These are phyloP conservation scores for Lepidopterella palustris DNA, from an alignment of 495 filamentous ascomycete genomes.

Conservation along the genomic window DNA sequence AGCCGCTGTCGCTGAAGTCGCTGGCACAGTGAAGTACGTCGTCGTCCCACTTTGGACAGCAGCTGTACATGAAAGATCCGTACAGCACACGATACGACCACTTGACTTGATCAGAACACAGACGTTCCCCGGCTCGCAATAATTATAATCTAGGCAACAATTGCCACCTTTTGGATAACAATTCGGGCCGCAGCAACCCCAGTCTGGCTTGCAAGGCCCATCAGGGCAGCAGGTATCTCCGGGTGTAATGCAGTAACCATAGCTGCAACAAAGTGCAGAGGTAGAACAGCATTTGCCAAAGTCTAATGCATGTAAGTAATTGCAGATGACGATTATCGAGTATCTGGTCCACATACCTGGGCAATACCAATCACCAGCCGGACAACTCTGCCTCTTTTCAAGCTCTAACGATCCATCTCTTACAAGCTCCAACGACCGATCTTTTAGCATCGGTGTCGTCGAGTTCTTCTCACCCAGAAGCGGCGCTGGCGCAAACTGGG, in stretches of 20 bases:
- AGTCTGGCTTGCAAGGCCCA: constrained; percentile 23
- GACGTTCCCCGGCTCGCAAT: constrained; percentile 28
- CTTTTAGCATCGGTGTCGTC: constrained; percentile 6
- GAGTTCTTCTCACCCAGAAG: constrained; percentile 12
- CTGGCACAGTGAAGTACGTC: background rate
- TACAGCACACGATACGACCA: constrained; percentile 18
- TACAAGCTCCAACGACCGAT: constrained; percentile 11
- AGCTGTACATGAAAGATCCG: constrained; percentile 15
- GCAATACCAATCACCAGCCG: constrained; percentile 30
- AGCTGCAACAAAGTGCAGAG: constrained; percentile 24
- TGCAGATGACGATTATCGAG: background rate
- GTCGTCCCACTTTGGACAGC: constrained; percentile 17
- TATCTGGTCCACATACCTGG: constrained; percentile 14
- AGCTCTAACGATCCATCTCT: constrained; percentile 14
- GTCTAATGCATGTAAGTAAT: constrained; percentile 7
- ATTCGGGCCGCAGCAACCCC: constrained; percentile 26
- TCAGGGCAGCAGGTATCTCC: constrained; percentile 25
- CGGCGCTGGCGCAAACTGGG: constrained; percentile 7
- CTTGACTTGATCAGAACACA: constrained; percentile 17
- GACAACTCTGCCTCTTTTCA: constrained; percentile 23
- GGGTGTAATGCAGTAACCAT: constrained; percentile 24
- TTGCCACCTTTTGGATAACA: constrained; percentile 27
- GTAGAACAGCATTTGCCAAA: constrained; percentile 29
- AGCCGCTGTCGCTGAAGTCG: background rate
- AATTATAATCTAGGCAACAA: constrained; percentile 27